Evolutionary conservation across 2,329 filamentous ascomycete genomes (phyloP), one percentile per base, ranked within the genome.

Genomic region (Trichoderma arundinaceum): DNA sequence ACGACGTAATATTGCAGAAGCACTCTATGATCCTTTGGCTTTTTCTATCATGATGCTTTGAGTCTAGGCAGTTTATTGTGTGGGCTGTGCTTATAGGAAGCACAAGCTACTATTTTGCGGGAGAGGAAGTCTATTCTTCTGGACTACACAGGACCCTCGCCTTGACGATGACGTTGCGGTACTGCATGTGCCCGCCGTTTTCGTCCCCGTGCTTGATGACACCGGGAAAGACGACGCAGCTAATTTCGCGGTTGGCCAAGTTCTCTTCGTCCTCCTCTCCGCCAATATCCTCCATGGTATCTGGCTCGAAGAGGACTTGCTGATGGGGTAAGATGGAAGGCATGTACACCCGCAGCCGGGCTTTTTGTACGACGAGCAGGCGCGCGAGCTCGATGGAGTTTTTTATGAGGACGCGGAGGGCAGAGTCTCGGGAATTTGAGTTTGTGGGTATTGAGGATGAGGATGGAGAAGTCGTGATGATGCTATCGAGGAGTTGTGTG

Each of bases 171-270:
- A 90, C 81, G 72, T 90, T 90, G 48, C 82, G 80, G 68, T 86
- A 84, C 71, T 89, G 84, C 70, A 84, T 75, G 68, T 88, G 83
- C 44, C 83, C 82, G 28, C 88, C 88, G 68, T 83, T 85, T 77
- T 89, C 88, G 73, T 90, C 87, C 6, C 88, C 88, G 22, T 81
- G 78, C 77, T 91, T 91, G 65, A 87, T 79, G 22, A 91, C 81
- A 7, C 85, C 85, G 1, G 88, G 88, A 64, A 89, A 90, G 1
- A 85, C 85, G 22, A 89, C 84, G 74, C 87, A 90, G 65, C 78
- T 80, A 41, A 91, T 83, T 61, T 87, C 82, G 59, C 86, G 78
- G 51, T 78, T 78, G 15, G 77, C 74, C 22, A 87, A 77, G 9
- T 76, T 79, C 17, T 86, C 84, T 67, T 88, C 87, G 66, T 87